Conservation (phyloP, 805 yeast species). For the Metschnikowia chrysomelidarum region DNA sequence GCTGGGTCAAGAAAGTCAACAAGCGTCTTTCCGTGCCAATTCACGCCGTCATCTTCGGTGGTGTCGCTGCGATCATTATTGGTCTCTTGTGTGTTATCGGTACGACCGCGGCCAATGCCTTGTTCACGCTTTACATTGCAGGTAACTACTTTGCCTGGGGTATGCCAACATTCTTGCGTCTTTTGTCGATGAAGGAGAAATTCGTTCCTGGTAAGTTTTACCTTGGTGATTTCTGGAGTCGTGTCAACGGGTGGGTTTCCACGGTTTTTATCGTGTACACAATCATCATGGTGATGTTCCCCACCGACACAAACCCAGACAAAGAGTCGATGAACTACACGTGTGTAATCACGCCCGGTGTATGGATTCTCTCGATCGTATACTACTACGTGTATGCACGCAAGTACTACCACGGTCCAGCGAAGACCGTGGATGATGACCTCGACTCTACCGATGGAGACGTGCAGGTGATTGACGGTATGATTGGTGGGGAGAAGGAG, state of each 20-base stretch:
- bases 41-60: slow-evolving; percentile 53
- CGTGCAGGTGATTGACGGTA: slow-evolving; percentile 5
- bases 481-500: slow-evolving; percentile 1
- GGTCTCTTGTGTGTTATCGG: slow-evolving; percentile 62
- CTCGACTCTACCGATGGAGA: slow-evolving; percentile 2
- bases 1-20: slow-evolving; percentile 54
- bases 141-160: slow-evolving; percentile 66
- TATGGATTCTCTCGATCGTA: slow-evolving; percentile 51
- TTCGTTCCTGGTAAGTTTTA: slow-evolving; percentile 68
- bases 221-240: slow-evolving; percentile 50
- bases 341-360: slow-evolving; percentile 58
- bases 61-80: slow-evolving; percentile 43
- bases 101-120: slow-evolving; percentile 58
- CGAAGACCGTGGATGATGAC: slow-evolving; percentile 23
- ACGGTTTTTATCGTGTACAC: slow-evolving; percentile 50
- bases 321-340: slow-evolving; percentile 65
- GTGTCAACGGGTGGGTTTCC: slow-evolving; percentile 45
- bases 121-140: slow-evolving; percentile 61
- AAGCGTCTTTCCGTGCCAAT: slow-evolving; percentile 57
- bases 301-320: slow-evolving; percentile 42
- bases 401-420: slow-evolving; percentile 57
- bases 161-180: slow-evolving; percentile 50
- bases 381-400: slow-evolving; percentile 55
- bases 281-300: slow-evolving; percentile 61
- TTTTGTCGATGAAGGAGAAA: slow-evolving; percentile 45